These are phyloP conservation scores for Gillenia trifoliata DNA, from an alignment of 306 rosid species.

Conservation along the genomic window DNA sequence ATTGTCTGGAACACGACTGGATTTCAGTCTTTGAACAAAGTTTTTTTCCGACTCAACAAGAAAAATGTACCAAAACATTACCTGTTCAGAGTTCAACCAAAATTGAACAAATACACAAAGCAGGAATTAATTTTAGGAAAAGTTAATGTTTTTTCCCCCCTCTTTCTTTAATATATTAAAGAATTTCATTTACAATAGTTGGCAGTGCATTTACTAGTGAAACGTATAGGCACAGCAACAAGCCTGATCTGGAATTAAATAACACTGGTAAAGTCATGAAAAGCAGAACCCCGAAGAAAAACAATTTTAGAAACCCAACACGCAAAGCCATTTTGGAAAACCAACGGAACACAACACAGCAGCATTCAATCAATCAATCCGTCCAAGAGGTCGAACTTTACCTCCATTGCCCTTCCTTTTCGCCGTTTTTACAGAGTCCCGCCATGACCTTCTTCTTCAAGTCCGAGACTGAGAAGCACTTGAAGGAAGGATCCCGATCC, in stretches of 20 bases:
- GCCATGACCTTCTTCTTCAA: constrained; percentile 93
- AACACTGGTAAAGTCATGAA: constrained; percentile 24
- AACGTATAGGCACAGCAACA: neutral
- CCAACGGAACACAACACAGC: neutral
- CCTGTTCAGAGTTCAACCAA: too few species aligned
- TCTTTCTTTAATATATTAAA: neutral
- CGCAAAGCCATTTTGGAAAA: constrained; percentile 6
- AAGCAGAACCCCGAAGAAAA: constrained; percentile 18
- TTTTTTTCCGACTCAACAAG: neutral
- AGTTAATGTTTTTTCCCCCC: too few species aligned
- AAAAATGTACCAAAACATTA: neutral
- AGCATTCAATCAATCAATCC: neutral
- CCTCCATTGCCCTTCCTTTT: constrained; percentile 98
- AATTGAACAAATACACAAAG: too few species aligned
- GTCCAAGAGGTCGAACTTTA: neutral
- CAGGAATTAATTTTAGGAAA: too few species aligned
- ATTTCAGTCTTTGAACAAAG: neutral
- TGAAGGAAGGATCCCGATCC: constrained; percentile 59
- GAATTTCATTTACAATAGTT: neutral
- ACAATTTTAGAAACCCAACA: neutral
- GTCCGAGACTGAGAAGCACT: constrained; percentile 93
- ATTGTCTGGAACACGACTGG: neutral
- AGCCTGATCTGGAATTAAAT: neutral
- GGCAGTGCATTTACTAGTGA: neutral
- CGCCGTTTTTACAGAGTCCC: constrained; percentile 65